A percentile compares a stretch with the other conserved stretches of the same genome.
Evolutionary conservation across 2,329 filamentous ascomycete genomes (phyloP).

Genomic region (Botrytis galanthina): DNA sequence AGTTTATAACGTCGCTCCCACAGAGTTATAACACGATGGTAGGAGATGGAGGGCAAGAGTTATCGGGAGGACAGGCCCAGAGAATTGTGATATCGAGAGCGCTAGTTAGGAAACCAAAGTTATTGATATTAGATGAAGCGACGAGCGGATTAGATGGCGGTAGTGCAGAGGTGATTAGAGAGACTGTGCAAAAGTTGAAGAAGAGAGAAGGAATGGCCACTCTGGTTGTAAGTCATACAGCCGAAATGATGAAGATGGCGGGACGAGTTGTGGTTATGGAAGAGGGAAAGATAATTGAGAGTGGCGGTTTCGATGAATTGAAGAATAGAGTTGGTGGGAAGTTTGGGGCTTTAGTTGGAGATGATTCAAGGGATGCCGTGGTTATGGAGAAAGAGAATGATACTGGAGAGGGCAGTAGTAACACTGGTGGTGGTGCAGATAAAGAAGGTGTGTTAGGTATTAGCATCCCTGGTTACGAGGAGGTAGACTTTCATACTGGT

Average conservation of each 20-base stretch:
- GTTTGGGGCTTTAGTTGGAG: constrained; percentile 31
- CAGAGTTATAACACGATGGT: constrained; percentile 69
- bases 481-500: background rate
- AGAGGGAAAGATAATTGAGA: constrained; percentile 63
- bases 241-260: constrained; percentile 82
- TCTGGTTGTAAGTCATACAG: constrained; percentile 77
- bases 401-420: constrained; percentile 2
- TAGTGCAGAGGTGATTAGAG: constrained; percentile 61
- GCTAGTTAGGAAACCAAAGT: constrained; percentile 64
- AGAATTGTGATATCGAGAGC: constrained; percentile 78
- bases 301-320: constrained; percentile 65
- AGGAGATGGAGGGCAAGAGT: constrained; percentile 69
- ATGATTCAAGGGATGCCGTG: background rate
- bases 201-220: constrained; percentile 58
- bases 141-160: constrained; percentile 76
- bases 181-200: constrained; percentile 55
- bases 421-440: background rate
- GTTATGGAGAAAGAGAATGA: constrained; percentile 1
- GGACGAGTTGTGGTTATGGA: constrained; percentile 72
- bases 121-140: constrained; percentile 84
- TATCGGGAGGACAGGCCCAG: constrained; percentile 83
- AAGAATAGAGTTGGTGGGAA: constrained; percentile 25
- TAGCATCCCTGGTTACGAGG: background rate
- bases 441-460: background rate
- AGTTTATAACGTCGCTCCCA: constrained; percentile 72